These are phyloP conservation scores for Acanthamoeba triangularis DNA, from an alignment of 208 protist genomes.

Conservation along the genomic window DNA sequence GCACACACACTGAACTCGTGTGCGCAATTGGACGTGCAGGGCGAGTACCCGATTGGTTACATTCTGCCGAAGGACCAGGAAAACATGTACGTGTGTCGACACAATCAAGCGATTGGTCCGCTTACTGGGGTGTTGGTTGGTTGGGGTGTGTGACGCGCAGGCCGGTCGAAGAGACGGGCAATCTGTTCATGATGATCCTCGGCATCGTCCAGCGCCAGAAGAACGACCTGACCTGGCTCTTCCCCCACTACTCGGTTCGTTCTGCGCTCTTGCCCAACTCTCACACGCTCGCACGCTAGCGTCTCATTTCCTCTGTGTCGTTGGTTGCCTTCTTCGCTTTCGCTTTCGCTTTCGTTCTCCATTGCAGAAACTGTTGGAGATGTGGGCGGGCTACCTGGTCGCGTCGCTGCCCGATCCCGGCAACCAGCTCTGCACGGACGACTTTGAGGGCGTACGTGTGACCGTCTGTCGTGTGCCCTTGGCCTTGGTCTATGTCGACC, in stretches of 20 bases:
- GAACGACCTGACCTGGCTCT: slow-evolving; percentile 44
- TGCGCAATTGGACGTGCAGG: neutral
- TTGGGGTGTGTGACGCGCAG: neutral
- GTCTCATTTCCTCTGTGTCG: neutral
- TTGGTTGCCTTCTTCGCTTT: neutral
- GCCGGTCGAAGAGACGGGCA: slow-evolving; percentile 83
- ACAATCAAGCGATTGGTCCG: no score
- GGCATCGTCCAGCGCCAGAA: slow-evolving; percentile 45
- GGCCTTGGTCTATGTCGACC: no score
- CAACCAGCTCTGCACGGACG: slow-evolving; percentile 86
- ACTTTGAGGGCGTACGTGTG: slow-evolving; percentile 80
- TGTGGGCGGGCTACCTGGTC: slow-evolving; percentile 80
- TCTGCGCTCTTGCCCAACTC: neutral
- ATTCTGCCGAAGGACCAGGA: slow-evolving; percentile 79
- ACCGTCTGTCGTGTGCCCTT: no score
- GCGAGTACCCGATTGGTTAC: slow-evolving; percentile 80
- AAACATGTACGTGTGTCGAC: slow-evolving; percentile 74
- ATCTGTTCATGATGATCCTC: slow-evolving; percentile 79
- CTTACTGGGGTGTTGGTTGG: no score
- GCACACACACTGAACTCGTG: neutral
- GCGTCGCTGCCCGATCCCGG: slow-evolving; percentile 78
- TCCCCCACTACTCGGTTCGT: slow-evolving; percentile 8
- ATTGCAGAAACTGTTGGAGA: slow-evolving; percentile 41
- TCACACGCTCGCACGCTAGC: neutral
- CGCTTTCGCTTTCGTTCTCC: neutral